Evolutionary conservation across 2,329 filamentous ascomycete genomes (phyloP).

Genomic region (Ceratocystis cubensis): DNA sequence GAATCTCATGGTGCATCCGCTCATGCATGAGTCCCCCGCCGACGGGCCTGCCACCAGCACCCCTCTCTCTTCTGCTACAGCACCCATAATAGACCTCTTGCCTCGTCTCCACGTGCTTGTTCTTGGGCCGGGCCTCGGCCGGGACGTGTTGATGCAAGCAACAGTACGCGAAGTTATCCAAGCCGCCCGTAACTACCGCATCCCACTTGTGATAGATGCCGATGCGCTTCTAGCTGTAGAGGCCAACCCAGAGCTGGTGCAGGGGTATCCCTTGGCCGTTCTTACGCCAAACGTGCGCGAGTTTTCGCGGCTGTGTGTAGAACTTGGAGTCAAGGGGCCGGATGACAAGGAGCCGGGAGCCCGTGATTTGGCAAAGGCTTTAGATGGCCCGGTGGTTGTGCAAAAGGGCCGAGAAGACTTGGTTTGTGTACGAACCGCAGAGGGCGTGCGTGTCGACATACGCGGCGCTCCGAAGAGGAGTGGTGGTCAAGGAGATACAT

Average conservation of each 20-base stretch:
- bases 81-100: conserved; percentile 63
- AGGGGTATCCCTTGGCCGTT: conserved; percentile 71
- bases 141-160: conserved; percentile 80
- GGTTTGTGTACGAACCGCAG: conserved; percentile 33
- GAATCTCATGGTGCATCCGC: conserved; percentile 94
- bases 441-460: conserved; percentile 48
- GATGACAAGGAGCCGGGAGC: conserved; percentile 31
- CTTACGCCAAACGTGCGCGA: conserved; percentile 93
- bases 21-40: conserved; percentile 60
- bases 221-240: conserved; percentile 75
- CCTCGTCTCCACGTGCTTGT: conserved; percentile 83
- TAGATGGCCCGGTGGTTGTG: conserved; percentile 81
- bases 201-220: conserved; percentile 83
- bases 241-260: conserved; percentile 60
- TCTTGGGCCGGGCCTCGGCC: conserved; percentile 80
- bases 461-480: conserved; percentile 77
- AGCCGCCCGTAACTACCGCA: conserved; percentile 56
- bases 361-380: conserved; percentile 54
- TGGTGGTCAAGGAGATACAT: conserved; percentile 87
- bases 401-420: conserved; percentile 78
- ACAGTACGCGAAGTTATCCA: conserved; percentile 68
- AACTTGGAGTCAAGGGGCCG: conserved; percentile 43
- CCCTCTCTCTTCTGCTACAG: conserved; percentile 37
- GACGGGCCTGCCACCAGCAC: conserved; percentile 26
- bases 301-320: conserved; percentile 67